A percentile compares a stretch with the other conserved stretches of the same genome.
Evolutionary conservation across 192 early-diverging fungal genomes (phyloP).

Genomic region (Backusella psychrophila): DNA sequence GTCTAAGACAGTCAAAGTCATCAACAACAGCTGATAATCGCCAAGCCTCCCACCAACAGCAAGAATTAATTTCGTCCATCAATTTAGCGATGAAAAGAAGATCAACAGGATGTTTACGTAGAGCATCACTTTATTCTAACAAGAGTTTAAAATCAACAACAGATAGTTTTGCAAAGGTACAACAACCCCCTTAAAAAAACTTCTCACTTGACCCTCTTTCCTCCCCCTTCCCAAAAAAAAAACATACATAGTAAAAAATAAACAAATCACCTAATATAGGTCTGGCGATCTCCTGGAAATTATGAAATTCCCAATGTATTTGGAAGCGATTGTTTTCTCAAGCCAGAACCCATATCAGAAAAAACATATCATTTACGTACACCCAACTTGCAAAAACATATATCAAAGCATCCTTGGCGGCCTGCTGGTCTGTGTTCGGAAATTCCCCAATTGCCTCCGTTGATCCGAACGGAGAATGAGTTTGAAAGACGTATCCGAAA

Average conservation of each 20-base stretch:
- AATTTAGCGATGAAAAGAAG: conserved; percentile 28
- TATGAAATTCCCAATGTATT: conserved; percentile 32
- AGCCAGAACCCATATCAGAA: conserved; percentile 19
- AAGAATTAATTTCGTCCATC: not conserved
- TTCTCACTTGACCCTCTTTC: conserved; percentile 3
- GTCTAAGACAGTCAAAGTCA: conserved; percentile 27
- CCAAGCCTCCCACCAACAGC: not conserved
- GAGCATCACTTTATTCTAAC: conserved; percentile 13
- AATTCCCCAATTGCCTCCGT: conserved; percentile 31
- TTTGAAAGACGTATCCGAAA: conserved; percentile 32
- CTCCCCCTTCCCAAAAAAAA: not conserved
- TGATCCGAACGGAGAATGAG: conserved; percentile 29
- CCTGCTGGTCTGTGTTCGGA: conserved; percentile 20
- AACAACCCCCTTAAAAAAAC: not conserved
- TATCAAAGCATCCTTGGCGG: conserved; percentile 32
- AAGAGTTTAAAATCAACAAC: conserved; percentile 7
- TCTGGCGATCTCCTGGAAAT: conserved; percentile 24
- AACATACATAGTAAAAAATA: conserved; percentile 6
- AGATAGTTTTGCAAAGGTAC: not conserved
- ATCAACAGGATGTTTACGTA: conserved; percentile 29
- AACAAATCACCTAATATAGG: conserved; percentile 3
- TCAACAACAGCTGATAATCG: conserved; percentile 25
- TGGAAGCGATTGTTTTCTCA: conserved; percentile 31
- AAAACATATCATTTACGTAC: conserved; percentile 20
- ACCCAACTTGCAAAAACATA: conserved; percentile 25